Conservation (phyloP, 345 rosid genomes). For the Citrus trifoliata region DNA sequence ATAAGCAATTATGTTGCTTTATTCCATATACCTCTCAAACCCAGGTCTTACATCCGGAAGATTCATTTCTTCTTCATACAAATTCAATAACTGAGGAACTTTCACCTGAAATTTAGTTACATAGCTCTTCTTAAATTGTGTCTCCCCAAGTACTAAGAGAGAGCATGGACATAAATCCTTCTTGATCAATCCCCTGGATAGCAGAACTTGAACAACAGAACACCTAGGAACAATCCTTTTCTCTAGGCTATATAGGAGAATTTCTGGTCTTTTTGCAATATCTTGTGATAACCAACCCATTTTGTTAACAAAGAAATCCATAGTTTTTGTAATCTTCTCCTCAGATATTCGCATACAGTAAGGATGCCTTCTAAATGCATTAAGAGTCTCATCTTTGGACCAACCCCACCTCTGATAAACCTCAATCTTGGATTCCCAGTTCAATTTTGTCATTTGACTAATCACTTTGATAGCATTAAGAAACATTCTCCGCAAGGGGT, state of each 20-base stretch:
- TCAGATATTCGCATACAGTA: constrained; percentile 19
- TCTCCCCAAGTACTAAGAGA: background rate
- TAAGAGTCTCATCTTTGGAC: constrained; percentile 18
- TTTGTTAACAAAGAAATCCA: constrained; percentile 26
- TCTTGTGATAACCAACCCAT: constrained; percentile 19
- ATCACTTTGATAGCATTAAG: background rate
- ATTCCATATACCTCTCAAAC: background rate
- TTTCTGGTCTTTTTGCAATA: background rate
- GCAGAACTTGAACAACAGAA: constrained; percentile 13
- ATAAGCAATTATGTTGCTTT: background rate
- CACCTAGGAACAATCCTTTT: constrained; percentile 33
- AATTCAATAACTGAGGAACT: background rate
- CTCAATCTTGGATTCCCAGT: constrained; percentile 3
- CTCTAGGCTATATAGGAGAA: constrained; percentile 21
- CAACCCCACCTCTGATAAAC: constrained; percentile 20
- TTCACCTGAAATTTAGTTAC: background rate
- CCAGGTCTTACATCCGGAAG: background rate
- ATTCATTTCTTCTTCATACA: background rate
- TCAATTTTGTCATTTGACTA: background rate
- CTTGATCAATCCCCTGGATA: constrained; percentile 18
- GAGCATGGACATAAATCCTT: background rate
- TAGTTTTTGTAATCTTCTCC: constrained; percentile 15
- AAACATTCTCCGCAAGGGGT: background rate
- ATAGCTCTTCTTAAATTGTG: background rate
- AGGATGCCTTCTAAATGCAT: constrained; percentile 26